Conservation (phyloP, 208 protist genomes). For the Crithidia expoeki region DNA sequence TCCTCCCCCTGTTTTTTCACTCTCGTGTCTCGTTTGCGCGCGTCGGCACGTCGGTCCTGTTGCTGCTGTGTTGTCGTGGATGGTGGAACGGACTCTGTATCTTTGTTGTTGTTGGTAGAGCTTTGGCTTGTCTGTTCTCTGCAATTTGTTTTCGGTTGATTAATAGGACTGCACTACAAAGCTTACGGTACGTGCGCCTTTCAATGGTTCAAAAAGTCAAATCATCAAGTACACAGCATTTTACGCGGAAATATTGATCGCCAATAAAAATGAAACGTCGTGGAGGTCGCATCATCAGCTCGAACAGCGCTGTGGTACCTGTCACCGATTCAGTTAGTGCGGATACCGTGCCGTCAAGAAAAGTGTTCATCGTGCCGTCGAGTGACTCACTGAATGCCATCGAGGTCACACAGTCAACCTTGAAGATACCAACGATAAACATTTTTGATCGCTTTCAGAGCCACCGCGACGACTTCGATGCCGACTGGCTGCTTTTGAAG, state of each 20-base stretch:
- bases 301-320: slow-evolving; percentile 23
- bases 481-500: slow-evolving; percentile 73
- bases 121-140: too few species aligned
- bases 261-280: slow-evolving; percentile 35
- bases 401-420: slow-evolving; percentile 16
- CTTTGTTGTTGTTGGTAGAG: too few species aligned
- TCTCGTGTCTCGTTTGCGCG: too few species aligned
- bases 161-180: not conserved
- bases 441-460: slow-evolving; percentile 78
- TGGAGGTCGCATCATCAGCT: slow-evolving; percentile 46
- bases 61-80: too few species aligned
- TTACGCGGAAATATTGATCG: not conserved
- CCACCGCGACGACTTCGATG: slow-evolving; percentile 64
- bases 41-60: too few species aligned
- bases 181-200: not conserved
- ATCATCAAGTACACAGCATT: too few species aligned
- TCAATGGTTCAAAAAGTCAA: too few species aligned
- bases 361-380: not conserved
- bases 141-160: too few species aligned
- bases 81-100: too few species aligned
- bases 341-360: not conserved
- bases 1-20: too few species aligned
- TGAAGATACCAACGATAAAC: slow-evolving; percentile 49
- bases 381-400: slow-evolving; percentile 13
- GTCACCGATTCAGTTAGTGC: not conserved